These are phyloP conservation scores for Phoma sp. DNA, from an alignment of 2,329 filamentous ascomycete genomes.

Conservation along the genomic window DNA sequence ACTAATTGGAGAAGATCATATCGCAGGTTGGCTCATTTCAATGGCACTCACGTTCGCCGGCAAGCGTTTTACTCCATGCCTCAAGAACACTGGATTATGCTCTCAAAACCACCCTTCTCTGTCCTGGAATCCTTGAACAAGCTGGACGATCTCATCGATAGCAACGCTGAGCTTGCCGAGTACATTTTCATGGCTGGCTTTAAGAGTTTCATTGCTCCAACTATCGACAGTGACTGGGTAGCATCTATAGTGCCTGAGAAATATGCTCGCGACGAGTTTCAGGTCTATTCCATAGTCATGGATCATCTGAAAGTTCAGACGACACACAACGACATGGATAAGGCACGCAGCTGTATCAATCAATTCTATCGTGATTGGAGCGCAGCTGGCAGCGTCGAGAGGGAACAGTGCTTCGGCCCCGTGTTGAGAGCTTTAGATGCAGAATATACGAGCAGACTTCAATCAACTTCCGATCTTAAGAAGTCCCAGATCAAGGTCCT, in stretches of 20 bases:
- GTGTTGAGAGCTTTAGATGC: conserved; percentile 69
- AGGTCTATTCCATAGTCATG: conserved; percentile 55
- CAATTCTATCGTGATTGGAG: conserved; percentile 98
- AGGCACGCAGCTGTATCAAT: conserved; percentile 87
- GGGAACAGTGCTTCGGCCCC: conserved; percentile 77
- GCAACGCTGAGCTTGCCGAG: conserved; percentile 82
- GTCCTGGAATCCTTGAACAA: conserved; percentile 78
- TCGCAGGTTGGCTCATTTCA: conserved; percentile 82
- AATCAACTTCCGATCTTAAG: conserved; percentile 23
- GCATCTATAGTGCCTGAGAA: conserved; percentile 40
- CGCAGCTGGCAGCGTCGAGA: conserved; percentile 73
- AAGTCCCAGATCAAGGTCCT: conserved; percentile 67
- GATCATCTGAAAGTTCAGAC: conserved; percentile 73
- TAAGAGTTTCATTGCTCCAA: conserved; percentile 42
- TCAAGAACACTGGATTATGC: conserved; percentile 79
- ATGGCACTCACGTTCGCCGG: conserved; percentile 86
- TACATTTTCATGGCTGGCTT: conserved; percentile 67
- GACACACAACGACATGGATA: conserved; percentile 79
- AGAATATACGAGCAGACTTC: conserved; percentile 45
- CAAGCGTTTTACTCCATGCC: conserved; percentile 94
- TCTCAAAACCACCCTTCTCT: conserved; percentile 81
- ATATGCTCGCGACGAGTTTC: conserved; percentile 35
- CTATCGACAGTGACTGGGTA: conserved; percentile 41
- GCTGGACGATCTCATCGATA: conserved; percentile 86
- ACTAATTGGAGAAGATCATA: conserved; percentile 68